These are phyloP conservation scores for Crithidia mellificae DNA, from an alignment of 208 protist species.

Conservation along the genomic window DNA sequence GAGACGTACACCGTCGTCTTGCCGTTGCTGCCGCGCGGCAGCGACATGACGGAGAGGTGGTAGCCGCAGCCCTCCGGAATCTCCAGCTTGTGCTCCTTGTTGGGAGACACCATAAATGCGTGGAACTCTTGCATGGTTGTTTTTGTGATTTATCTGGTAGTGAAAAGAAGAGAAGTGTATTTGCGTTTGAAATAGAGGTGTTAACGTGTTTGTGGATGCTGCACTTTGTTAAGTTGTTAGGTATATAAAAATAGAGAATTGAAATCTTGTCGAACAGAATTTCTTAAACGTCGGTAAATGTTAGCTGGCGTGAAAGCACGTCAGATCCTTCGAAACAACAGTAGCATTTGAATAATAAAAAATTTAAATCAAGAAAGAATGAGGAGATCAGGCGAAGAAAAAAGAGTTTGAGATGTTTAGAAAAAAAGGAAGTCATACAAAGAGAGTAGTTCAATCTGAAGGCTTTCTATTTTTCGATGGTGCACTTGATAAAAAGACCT, in stretches of 20 bases:
- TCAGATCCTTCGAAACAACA: too few relatives aligned
- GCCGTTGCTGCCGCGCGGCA: slow-evolving; percentile 65
- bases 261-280: too few relatives aligned
- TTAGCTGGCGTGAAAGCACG: too few relatives aligned
- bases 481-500: too few relatives aligned
- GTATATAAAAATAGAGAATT: neutral
- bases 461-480: too few relatives aligned
- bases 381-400: too few relatives aligned
- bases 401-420: too few relatives aligned
- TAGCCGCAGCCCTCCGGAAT: slow-evolving; percentile 60
- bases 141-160: neutral
- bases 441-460: too few relatives aligned
- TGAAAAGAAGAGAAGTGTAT: neutral
- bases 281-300: neutral
- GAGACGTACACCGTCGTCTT: slow-evolving; percentile 77
- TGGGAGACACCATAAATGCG: slow-evolving; percentile 71
- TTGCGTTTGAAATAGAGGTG: neutral
- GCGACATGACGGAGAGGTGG: slow-evolving; percentile 73
- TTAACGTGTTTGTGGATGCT: neutral
- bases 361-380: too few relatives aligned
- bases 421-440: too few relatives aligned
- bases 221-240: too few relatives aligned
- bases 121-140: slow-evolving; percentile 77
- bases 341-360: too few relatives aligned
- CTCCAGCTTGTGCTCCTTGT: slow-evolving; percentile 64